Percentiles rank a stretch among this genome's conserved stretches.
Evolutionary conservation across 352 stramenopile genomes (phyloP).

Genomic region (Pythium myriotylum): DNA sequence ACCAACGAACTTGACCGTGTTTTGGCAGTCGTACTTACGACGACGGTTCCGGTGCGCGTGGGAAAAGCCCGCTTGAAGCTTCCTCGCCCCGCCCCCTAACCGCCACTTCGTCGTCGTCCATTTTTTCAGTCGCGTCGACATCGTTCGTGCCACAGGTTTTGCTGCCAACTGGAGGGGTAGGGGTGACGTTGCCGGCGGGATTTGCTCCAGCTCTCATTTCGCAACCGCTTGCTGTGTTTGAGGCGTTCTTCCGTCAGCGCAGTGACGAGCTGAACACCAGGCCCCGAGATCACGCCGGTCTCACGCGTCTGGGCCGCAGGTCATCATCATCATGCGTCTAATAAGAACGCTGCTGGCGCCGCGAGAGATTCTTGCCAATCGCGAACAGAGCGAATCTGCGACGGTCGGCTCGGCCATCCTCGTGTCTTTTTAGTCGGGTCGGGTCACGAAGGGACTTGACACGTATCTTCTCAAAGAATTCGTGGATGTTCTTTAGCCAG

Average conservation of each 20-base stretch:
- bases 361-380: not conserved
- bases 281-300: no score
- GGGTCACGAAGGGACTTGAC: not conserved
- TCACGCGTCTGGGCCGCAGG: no score
- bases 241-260: no score
- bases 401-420: not conserved
- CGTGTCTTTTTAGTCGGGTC: not conserved
- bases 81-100: not conserved
- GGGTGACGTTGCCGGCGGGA: constrained; percentile 7
- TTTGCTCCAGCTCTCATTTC: not conserved
- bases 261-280: no score
- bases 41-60: constrained; percentile 1
- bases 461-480: constrained; percentile 3
- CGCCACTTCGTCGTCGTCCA: constrained; percentile 7
- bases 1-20: not conserved
- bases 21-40: constrained; percentile 14
- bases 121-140: constrained; percentile 27
- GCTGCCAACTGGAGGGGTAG: constrained; percentile 5
- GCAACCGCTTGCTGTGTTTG: not conserved
- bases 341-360: no score
- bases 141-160: not conserved
- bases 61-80: constrained; percentile 1
- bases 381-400: not conserved
- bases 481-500: constrained; percentile 12
- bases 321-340: no score